Evolutionary conservation across 352 stramenopile genomes (phyloP), one percentile per base, ranked within the genome.

Genomic region (Phytophthora sp.): DNA sequence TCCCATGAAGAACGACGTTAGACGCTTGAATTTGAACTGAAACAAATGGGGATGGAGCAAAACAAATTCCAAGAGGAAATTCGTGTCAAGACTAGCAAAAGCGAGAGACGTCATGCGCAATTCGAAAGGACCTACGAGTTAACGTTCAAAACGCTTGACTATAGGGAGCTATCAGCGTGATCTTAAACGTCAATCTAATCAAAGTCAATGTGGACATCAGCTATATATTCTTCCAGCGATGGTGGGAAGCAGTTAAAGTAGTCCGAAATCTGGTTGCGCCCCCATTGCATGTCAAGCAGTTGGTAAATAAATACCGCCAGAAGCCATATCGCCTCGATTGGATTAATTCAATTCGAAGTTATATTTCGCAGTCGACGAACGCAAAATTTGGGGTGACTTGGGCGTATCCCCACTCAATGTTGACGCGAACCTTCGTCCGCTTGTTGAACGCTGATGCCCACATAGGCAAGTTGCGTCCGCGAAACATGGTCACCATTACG

Each of bases 401-500:
- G 6, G 38, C 16, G 38, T 45, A 45, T 18, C 38, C n/a, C 38
- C 38, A 45, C 38, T 45, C 38, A 24, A 26, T n/a, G 5, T 24
- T 26, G 5, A 26, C 18, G 4, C 38, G 38, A 20, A 45, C 18
- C 4, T 24, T 26, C 38, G 24, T 45, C 7, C n/a, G 7, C 18
- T 26, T 45, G 38, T 45, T 45, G 8, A 45, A 45, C 7, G 18
- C 38, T 12, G 16, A 12, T 26, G 38, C 38, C 38, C 38, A 45
- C 38, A 13, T 2, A 3, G 38, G 38, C 20, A 24, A 8, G 18
- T 45, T 27, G n/a, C 8, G 38, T 4, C 38, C 38, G 8, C 18
- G 16, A 45, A 45, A 45, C 38, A 45, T 26, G 1, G n/a, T 45
- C 38, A 45, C 38, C 38, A 45, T 45, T 8, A 45, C 38, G 38